Evolutionary conservation across 2,329 filamentous ascomycete species (phyloP).

Genomic region (Aspergillus sp.): DNA sequence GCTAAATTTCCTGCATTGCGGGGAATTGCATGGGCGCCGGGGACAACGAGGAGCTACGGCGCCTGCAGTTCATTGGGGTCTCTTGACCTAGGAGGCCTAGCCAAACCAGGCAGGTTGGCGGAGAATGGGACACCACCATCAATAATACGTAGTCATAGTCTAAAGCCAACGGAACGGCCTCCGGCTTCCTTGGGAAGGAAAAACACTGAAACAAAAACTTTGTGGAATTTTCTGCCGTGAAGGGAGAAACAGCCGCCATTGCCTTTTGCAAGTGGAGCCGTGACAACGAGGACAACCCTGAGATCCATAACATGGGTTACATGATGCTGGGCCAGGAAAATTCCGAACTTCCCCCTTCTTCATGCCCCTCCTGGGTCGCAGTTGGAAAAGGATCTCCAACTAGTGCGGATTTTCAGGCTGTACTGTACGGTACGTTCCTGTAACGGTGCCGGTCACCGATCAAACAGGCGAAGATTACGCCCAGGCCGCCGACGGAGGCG

Average conservation of each 20-base stretch:
- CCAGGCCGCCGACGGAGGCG: constrained; percentile 17
- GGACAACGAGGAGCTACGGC: background rate
- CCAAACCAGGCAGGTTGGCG: constrained; percentile 14
- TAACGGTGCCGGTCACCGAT: constrained; percentile 19
- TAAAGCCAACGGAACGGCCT: background rate
- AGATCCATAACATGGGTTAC: too few species aligned
- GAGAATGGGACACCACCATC: constrained; percentile 9
- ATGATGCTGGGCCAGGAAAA: background rate
- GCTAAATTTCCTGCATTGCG: constrained; percentile 27
- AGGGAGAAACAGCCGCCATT: background rate
- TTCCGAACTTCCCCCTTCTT: background rate
- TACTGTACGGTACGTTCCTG: constrained; percentile 20
- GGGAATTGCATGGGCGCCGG: constrained; percentile 18
- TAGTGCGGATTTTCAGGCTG: constrained; percentile 19
- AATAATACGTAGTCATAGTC: background rate
- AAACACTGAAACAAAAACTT: background rate
- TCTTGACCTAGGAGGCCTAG: constrained; percentile 5
- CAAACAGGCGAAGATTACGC: constrained; percentile 11
- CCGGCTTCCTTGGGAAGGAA: background rate
- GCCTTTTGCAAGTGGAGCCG: too few species aligned
- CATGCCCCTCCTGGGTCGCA: constrained; percentile 14
- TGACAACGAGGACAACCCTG: too few species aligned
- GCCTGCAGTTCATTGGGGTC: constrained; percentile 1
- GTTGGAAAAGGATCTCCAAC: constrained; percentile 25
- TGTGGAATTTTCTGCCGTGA: background rate